Evolutionary conservation across 192 early-diverging fungal genomes (phyloP).

Genomic region (Backusella liffmaniae): DNA sequence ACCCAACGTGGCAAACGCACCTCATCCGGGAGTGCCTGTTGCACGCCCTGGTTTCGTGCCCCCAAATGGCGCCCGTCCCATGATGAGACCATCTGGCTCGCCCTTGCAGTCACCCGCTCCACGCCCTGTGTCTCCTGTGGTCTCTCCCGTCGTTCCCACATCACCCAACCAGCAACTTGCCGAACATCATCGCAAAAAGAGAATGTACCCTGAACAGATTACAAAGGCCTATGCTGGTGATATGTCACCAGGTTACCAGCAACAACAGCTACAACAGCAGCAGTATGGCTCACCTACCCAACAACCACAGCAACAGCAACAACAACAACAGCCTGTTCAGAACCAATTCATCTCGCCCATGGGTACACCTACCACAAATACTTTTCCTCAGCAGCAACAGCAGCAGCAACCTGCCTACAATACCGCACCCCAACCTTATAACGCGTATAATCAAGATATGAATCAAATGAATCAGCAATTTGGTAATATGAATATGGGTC

Average conservation of each 20-base stretch:
- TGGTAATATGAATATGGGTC: conserved; percentile 31
- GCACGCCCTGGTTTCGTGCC: background rate
- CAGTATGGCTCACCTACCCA: conserved; percentile 25
- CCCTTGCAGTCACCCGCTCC: conserved; percentile 14
- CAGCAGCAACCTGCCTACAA: conserved; percentile 17
- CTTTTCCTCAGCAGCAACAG: conserved; percentile 15
- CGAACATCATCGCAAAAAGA: conserved; percentile 43
- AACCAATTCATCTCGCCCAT: conserved; percentile 17
- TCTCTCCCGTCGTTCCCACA: conserved; percentile 21
- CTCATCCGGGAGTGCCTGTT: conserved; percentile 9
- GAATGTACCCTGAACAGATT: conserved; percentile 54
- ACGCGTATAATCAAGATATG: conserved; percentile 20
- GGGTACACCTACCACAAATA: background rate
- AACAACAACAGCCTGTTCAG: conserved; percentile 3
- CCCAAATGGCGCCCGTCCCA: conserved; percentile 16
- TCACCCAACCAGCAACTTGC: conserved; percentile 9
- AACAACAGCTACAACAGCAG: conserved; percentile 21
- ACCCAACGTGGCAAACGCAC: background rate
- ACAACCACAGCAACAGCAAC: conserved; percentile 22
- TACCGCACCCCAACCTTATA: background rate
- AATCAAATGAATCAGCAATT: conserved; percentile 36
- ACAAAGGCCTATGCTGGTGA: conserved; percentile 40
- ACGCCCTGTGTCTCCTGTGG: background rate
- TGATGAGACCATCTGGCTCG: conserved; percentile 13
- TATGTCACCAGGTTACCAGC: background rate